Evolutionary conservation across 1,284 basidiomycete genomes (phyloP).

Genomic region (Rhodofomes roseus): DNA sequence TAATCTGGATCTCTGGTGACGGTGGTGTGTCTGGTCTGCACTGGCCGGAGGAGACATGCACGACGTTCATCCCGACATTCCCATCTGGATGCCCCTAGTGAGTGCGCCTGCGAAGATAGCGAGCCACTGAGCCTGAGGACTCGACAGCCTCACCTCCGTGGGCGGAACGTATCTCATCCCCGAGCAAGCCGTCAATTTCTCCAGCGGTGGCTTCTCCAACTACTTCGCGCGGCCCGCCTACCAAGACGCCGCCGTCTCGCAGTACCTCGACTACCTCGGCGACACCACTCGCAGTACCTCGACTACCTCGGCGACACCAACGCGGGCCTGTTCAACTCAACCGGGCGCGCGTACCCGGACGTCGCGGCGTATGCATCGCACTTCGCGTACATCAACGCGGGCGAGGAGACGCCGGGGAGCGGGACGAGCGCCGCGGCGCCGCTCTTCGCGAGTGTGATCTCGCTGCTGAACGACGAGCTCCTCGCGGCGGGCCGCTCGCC

Average conservation of each 20-base stretch:
- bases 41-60: conserved; percentile 38
- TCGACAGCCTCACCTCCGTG: not conserved
- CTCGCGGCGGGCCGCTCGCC: conserved; percentile 40
- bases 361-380: conserved; percentile 27
- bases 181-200: conserved; percentile 48
- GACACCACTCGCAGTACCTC: conserved; percentile 43
- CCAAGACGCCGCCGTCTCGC: conserved; percentile 43
- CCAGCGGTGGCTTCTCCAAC: conserved; percentile 65
- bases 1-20: conserved; percentile 66
- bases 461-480: conserved; percentile 56
- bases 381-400: conserved; percentile 53
- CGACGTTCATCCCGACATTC: conserved; percentile 61
- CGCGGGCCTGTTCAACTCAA: conserved; percentile 51
- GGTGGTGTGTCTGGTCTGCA: conserved; percentile 57
- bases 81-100: conserved; percentile 60
- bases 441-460: conserved; percentile 48
- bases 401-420: conserved; percentile 36
- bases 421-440: conserved; percentile 45
- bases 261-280: no score
- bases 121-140: no score
- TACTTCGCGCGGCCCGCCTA: conserved; percentile 52
- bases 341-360: conserved; percentile 18
- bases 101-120: no score
- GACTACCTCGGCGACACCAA: conserved; percentile 40
- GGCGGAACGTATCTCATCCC: conserved; percentile 20